These are phyloP conservation scores for Microdochium nivale DNA, from an alignment of 2,329 filamentous ascomycete genomes.

Conservation along the genomic window DNA sequence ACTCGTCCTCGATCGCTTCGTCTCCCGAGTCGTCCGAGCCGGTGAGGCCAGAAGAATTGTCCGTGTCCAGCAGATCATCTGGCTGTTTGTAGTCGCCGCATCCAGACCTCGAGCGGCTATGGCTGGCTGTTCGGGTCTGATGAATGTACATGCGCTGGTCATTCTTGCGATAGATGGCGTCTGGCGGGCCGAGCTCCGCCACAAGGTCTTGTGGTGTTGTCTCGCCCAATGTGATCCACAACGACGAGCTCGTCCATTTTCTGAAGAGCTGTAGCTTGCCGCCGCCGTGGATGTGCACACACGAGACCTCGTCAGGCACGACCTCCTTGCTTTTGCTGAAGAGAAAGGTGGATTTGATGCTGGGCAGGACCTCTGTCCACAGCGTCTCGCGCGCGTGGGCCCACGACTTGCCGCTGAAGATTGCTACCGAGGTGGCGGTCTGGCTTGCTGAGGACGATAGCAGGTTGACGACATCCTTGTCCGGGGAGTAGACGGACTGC, in stretches of 20 bases:
- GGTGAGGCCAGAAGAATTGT: slow-evolving; percentile 66
- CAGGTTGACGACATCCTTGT: slow-evolving; percentile 76
- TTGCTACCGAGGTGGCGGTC: slow-evolving; percentile 76
- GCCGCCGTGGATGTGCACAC: slow-evolving; percentile 68
- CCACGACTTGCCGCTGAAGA: slow-evolving; percentile 90
- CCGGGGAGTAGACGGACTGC: slow-evolving; percentile 63
- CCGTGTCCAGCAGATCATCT: slow-evolving; percentile 60
- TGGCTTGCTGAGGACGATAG: slow-evolving; percentile 71
- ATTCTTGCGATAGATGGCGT: slow-evolving; percentile 87
- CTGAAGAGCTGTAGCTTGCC: slow-evolving; percentile 72
- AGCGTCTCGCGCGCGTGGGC: slow-evolving; percentile 68
- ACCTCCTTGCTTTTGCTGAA: slow-evolving; percentile 65
- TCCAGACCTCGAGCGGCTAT: slow-evolving; percentile 37
- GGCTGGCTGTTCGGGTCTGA: slow-evolving; percentile 47
- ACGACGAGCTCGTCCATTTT: slow-evolving; percentile 55
- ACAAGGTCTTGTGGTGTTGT: slow-evolving; percentile 90
- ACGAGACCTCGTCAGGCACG: slow-evolving; percentile 81
- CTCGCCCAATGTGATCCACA: slow-evolving; percentile 70
- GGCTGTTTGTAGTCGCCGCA: slow-evolving; percentile 32
- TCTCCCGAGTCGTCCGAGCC: slow-evolving; percentile 62
- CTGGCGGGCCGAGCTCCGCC: slow-evolving; percentile 83
- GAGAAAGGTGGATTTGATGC: slow-evolving; percentile 63
- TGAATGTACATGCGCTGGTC: slow-evolving; percentile 87
- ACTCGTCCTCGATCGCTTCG: slow-evolving; percentile 48
- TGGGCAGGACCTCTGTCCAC: slow-evolving; percentile 66